Evolutionary conservation across 441 rosid genomes (phyloP).

Genomic region (Viola pubescens): DNA sequence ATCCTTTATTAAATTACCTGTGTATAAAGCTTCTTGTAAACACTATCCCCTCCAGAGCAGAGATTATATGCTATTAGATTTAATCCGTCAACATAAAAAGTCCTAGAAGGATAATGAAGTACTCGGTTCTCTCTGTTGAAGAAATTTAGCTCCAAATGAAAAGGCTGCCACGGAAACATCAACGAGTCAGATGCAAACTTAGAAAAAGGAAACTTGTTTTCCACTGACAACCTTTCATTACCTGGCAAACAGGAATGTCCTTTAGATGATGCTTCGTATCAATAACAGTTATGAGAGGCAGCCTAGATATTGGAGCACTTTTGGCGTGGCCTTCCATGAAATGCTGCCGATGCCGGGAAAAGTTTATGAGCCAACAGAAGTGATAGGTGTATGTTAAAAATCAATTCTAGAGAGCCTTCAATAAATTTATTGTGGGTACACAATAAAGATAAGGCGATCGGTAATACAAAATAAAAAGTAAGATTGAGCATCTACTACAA

Average conservation of each 20-base stretch:
- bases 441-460: conserved; percentile 5
- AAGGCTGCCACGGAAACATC: conserved; percentile 58
- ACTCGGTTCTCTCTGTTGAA: conserved; percentile 88
- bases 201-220: conserved; percentile 16
- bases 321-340: conserved; percentile 99
- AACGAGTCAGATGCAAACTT: conserved; percentile 23
- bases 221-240: conserved; percentile 15
- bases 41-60: conserved; percentile 69
- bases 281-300: conserved; percentile 75
- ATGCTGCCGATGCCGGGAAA: conserved; percentile 52
- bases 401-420: not conserved
- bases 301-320: conserved; percentile 83
- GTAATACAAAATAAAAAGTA: not conserved
- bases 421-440: conserved; percentile 2
- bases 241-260: conserved; percentile 93
- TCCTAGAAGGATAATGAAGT: conserved; percentile 94
- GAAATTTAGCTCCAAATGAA: conserved; percentile 97
- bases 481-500: not conserved
- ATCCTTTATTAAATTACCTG: conserved; percentile 42
- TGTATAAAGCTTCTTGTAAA: conserved; percentile 86
- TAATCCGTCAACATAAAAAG: conserved; percentile 79
- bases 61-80: conserved; percentile 91
- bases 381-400: not conserved
- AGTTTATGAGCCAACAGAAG: conserved; percentile 11
- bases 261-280: conserved; percentile 74